Percentiles rank a stretch among this genome's conserved stretches.
Conservation (phyloP, 805 yeast species). For the Candida anglica region DNA sequence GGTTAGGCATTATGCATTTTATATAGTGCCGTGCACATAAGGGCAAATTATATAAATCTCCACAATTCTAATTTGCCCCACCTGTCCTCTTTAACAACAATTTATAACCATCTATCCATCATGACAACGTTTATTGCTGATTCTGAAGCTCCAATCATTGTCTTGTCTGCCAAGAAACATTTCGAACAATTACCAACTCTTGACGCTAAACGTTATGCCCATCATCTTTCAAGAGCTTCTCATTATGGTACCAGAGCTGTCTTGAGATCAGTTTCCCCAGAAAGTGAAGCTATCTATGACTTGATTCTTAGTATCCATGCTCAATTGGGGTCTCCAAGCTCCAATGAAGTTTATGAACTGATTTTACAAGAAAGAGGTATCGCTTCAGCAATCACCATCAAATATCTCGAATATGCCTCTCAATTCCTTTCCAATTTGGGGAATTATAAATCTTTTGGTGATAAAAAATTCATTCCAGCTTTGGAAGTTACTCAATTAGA, state of each 20-base stretch:
- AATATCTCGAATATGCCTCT: constrained; percentile 68
- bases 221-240: constrained; percentile 76
- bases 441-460: constrained; percentile 85
- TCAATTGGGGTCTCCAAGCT: constrained; percentile 40
- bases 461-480: constrained; percentile 77
- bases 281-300: constrained; percentile 72
- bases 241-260: constrained; percentile 82
- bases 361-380: constrained; percentile 17
- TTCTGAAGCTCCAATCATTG: constrained; percentile 39
- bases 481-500: constrained; percentile 46
- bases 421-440: constrained; percentile 75
- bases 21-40: too few relatives aligned
- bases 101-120: too few relatives aligned
- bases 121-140: constrained; percentile 22
- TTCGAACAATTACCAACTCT: constrained; percentile 59
- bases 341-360: constrained; percentile 36
- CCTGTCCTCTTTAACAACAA: too few relatives aligned
- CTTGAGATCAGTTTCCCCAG: constrained; percentile 77
- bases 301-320: constrained; percentile 58
- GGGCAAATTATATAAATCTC: too few relatives aligned
- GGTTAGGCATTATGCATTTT: too few relatives aligned
- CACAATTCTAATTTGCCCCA: too few relatives aligned
- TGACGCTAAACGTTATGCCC: constrained; percentile 69
- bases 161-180: constrained; percentile 60
- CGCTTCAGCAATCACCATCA: constrained; percentile 22